These are phyloP conservation scores for Ceratopteris richardii DNA, from an alignment of 75 land plant genomes.

Conservation along the genomic window DNA sequence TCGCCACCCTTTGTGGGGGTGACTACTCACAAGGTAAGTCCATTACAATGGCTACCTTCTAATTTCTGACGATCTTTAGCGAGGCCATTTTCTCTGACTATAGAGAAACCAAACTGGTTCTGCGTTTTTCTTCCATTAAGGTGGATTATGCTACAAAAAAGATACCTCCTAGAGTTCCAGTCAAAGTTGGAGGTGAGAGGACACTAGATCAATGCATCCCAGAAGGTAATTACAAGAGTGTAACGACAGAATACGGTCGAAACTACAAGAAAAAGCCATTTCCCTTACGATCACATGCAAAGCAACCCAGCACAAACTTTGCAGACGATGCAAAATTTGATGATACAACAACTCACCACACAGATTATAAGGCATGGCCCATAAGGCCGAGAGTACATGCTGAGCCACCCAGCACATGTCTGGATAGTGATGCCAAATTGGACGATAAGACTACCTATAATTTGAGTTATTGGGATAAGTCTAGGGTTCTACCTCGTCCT, in stretches of 20 bases:
- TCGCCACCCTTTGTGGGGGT: neutral
- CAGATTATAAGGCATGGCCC: neutral
- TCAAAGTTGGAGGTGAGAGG: neutral
- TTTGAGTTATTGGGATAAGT: neutral
- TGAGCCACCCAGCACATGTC: neutral
- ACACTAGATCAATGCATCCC: neutral
- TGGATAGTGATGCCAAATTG: neutral
- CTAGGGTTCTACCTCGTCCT: neutral
- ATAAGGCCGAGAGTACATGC: neutral
- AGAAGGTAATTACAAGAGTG: neutral
- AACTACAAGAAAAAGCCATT: neutral
- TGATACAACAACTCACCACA: constrained; percentile 1
- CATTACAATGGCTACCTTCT: too few relatives aligned
- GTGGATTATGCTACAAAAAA: constrained; percentile 2
- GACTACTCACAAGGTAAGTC: neutral
- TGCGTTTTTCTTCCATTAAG: neutral
- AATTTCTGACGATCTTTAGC: too few relatives aligned
- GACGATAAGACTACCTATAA: constrained; percentile 1
- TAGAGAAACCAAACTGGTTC: too few relatives aligned
- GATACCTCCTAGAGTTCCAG: neutral
- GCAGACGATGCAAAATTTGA: neutral
- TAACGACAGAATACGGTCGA: neutral
- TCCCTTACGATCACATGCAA: neutral
- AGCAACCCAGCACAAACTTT: neutral
- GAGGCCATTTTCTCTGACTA: too few relatives aligned